Base-by-base conservation (phyloP, 106 monocot species). In the Phalaenopsis equestris region DNA sequence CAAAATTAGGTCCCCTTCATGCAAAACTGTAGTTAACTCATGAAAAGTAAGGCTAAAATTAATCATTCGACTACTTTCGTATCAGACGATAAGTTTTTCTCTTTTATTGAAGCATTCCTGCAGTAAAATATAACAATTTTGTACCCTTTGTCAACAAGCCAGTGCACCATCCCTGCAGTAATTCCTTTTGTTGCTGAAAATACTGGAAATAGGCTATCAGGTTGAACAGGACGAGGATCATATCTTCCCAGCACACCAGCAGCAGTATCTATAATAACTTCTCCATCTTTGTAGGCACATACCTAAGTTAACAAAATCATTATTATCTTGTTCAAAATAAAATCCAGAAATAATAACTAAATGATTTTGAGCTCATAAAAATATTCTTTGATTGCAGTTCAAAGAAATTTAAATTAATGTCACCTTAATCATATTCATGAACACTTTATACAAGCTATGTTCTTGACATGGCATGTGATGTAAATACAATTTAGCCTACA, bases 111-210 rank as follows among this genome's bases (percentile, higher is more conserved):
- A 65, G 7, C 57, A 61, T 61, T 61, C 21, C 61, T 21, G 4
- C 61, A 61, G 61, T 61, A 61, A 61, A 61, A 21, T 65, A 9
- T 65, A 61, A 65, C 24, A 8, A 8, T 70, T 6, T 18, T 77
- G 77, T 81, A 97, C 96, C 90, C 84, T 41, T 92, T 91, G 73
- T 97, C 96, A 77, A 88, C 92, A 77, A 97, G 90, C 92, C 91
- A 97, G 84, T 97, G 96, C 38, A 97, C 82, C 86, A 97, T 84
- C 49, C 92, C 94, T 41, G 94, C 89, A 42, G 96, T 92, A 43
- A 94, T 87, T 21, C 98, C 98, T 77, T 99, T 99, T 23, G 98
- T 99, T 36, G 79, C 93, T 36, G 98, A 99, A 79, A 99, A 99
- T 81, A 95, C 94, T 58, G 94, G 92, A 83, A 94, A 99, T 74